Evolutionary conservation across 768 basidiomycete species (phyloP), one percentile per base, ranked within the genome.

Genomic region (Sporobolomyces phaffii): DNA sequence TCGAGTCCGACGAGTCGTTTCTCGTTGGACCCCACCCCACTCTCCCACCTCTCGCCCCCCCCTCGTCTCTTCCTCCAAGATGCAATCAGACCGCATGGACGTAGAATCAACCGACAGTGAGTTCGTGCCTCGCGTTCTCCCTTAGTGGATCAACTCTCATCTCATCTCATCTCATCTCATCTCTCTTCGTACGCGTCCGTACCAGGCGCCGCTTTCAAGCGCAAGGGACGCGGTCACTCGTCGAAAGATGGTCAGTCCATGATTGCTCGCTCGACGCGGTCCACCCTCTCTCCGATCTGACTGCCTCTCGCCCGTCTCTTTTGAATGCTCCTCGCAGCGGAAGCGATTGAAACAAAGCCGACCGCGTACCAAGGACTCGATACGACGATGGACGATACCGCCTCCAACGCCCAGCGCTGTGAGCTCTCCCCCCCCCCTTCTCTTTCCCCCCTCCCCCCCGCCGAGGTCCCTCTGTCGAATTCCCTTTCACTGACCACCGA

Each of bases 61-160:
- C n/a, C n/a, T n/a, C n/a, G n/a, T n/a, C n/a, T n/a, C n/a, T n/a
- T n/a, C n/a, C n/a, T n/a, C 29, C 31, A 47, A 44, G n/a, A 67
- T 67, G 65, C 65, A 67, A 31, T 57, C 65, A 2, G 65, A 67
- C 34, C 65, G 60, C 5, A 67, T 67, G 65, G 65, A 67, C 26
- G 60, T 67, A 22, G 65, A 65, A 7, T 15, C 53, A 2, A 36
- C 53, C 28, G 41, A 43, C 18, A 26, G 40, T 54, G 20, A 28
- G 47, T 56, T 13, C 2, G n/a, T 6, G 29, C 15, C 2, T 24
- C 26, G n/a, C n/a, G n/a, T n/a, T 17, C 29, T 26, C 54, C 20
- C 40, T 17, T 29, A 17, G 15, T 56, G 28, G 47, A 9, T 17
- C 13, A 14, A 6, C 41, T 17, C 20, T n/a, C 22, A 40, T 53